Evolutionary conservation across 192 early-diverging fungal species (phyloP).

Genomic region (Umbelopsis vinacea): DNA sequence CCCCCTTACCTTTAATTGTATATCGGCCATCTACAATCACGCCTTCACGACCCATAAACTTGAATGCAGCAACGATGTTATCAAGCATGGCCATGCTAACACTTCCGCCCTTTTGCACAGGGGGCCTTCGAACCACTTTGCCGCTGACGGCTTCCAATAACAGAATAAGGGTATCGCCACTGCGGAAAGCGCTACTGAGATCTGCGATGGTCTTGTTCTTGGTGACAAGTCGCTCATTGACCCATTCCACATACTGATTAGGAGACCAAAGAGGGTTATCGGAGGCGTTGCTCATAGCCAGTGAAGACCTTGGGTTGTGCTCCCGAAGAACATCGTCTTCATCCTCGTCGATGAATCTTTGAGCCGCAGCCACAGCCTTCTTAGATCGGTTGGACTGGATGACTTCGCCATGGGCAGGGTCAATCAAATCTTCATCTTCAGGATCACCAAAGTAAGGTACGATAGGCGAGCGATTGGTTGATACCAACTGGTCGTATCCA

Average conservation of each 20-base stretch:
- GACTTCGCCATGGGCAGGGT: slow-evolving; percentile 11
- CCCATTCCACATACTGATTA: slow-evolving; percentile 48
- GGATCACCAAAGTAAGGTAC: slow-evolving; percentile 17
- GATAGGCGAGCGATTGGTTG: slow-evolving; percentile 1
- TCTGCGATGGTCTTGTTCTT: slow-evolving; percentile 32
- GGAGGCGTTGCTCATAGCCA: neutral
- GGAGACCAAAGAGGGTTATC: slow-evolving; percentile 27
- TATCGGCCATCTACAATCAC: slow-evolving; percentile 46
- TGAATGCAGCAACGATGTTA: slow-evolving; percentile 51
- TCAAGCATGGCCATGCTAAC: slow-evolving; percentile 50
- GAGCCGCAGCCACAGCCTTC: slow-evolving; percentile 3
- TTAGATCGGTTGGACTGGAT: neutral
- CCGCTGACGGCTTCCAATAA: slow-evolving; percentile 47
- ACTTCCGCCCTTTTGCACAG: slow-evolving; percentile 34
- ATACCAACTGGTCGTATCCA: slow-evolving; percentile 1
- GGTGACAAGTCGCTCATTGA: slow-evolving; percentile 41
- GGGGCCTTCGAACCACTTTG: slow-evolving; percentile 44
- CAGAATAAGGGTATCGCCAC: slow-evolving; percentile 46
- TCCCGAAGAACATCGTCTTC: slow-evolving; percentile 9
- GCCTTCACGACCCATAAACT: slow-evolving; percentile 56
- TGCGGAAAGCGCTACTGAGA: slow-evolving; percentile 40
- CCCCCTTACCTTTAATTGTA: slow-evolving; percentile 55
- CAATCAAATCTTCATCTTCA: slow-evolving; percentile 21
- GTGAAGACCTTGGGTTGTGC: neutral
- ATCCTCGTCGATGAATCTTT: slow-evolving; percentile 10